Percentiles rank a stretch among this genome's conserved stretches.
phyloP scores from a whole-genome alignment of 257 asterid genomes.

The Pogostemon cablin region DNA sequence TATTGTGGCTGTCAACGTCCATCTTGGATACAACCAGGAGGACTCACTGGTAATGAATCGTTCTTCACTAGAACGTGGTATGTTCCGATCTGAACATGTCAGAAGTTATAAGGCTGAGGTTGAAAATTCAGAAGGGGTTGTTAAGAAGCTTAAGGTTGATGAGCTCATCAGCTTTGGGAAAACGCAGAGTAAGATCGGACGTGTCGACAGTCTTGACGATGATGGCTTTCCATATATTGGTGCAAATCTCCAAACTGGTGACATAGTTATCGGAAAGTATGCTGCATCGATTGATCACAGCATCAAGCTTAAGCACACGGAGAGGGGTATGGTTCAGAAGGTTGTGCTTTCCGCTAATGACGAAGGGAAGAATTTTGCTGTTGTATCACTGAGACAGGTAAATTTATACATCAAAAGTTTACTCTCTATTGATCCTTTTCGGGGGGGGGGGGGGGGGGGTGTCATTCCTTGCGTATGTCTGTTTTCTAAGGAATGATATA shows the following conservation, averaged over 20 bases:
- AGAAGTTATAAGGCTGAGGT: constrained; percentile 86
- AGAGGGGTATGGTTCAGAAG: constrained; percentile 94
- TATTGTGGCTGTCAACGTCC: constrained; percentile 91
- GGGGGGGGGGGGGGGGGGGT: neutral
- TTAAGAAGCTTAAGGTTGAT: constrained; percentile 55
- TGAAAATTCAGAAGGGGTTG: constrained; percentile 54
- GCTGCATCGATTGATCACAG: constrained; percentile 83
- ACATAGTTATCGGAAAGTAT: constrained; percentile 82
- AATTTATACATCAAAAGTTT: constrained; percentile 15
- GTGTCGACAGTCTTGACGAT: constrained; percentile 89
- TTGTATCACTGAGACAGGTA: constrained; percentile 92
- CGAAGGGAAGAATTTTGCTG: constrained; percentile 83
- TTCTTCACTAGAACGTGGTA: constrained; percentile 89
- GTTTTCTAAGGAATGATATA: neutral
- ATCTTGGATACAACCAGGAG: constrained; percentile 93
- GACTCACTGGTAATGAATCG: constrained; percentile 96
- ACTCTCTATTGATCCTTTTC: constrained; percentile 6
- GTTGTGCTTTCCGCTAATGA: constrained; percentile 85
- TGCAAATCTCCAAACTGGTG: constrained; percentile 88
- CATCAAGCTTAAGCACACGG: constrained; percentile 89
- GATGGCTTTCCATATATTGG: constrained; percentile 93
- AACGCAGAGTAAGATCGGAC: constrained; percentile 77
- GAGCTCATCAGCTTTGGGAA: constrained; percentile 74
- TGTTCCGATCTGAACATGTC: constrained; percentile 87
- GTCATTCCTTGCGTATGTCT: constrained; percentile 16